Base-by-base conservation (phyloP, 345 rosid genomes). In the Ceriops decandra region DNA sequence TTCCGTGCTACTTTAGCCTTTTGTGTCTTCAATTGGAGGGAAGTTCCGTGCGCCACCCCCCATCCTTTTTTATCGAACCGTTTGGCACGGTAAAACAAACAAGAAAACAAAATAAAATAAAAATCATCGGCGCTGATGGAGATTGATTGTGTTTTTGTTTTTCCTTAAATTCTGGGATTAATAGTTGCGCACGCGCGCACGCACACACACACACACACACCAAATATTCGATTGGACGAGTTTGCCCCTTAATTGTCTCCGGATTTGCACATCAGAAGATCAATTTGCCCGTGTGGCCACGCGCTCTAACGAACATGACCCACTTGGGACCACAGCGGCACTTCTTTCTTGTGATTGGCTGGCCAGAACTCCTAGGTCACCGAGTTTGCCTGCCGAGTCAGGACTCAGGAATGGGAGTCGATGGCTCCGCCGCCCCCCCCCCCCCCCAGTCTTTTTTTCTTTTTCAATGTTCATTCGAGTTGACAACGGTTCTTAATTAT, bases 1-100 rank as follows among this genome's bases (percentile, higher is more conserved):
- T 42, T 67, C 76, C 68, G 72, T 62, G 59, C 63, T 67, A 62
- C 72, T 73, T 62, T 54, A 53, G 38, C 63, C 63, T 67, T 62
- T 52, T 52, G 57, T 2, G 21, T 52, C 2, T 6, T 30, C 4
- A 13, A n/a, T 8, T 6, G 30, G 31, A 47, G 7, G 16, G 17
- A 66, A 65, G 22, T 3, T n/a, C n/a, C 42, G 22, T 49, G 32
- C 57, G 26, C 26, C 26, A 24, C 17, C 6, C 1, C 56, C 21
- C 15, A 26, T 26, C 9, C 8, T 38, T 65, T 65, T 57, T 2
- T 19, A 49, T 72, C 51, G 7, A 35, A 5, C 21, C 17, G 22
- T 65, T 26, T 38, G 0, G 3, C 13, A 38, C 46, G 3, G 13
- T 33, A 33, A 33, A 33, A 33, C 9, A 1, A 33, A 32, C 6